Percentiles rank a stretch among this genome's conserved stretches.
Conservation (phyloP, 306 rosid species). For the Canavalia ensiformis region DNA sequence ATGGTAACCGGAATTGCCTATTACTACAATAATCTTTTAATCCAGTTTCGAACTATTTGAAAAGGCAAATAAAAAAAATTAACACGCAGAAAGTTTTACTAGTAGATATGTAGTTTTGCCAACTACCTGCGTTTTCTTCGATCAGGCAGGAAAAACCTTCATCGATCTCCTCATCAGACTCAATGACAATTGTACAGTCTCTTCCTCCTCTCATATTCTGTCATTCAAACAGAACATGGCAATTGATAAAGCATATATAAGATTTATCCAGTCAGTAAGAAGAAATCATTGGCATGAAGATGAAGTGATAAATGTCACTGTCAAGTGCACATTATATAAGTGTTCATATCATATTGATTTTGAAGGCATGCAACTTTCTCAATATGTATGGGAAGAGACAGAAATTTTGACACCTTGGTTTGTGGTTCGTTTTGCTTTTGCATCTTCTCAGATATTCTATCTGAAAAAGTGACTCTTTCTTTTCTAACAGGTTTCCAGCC, state of each 20-base stretch:
- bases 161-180: conserved; percentile 86
- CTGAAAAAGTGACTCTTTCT: conserved; percentile 52
- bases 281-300: conserved; percentile 39
- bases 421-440: conserved; percentile 53
- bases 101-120: conserved; percentile 34
- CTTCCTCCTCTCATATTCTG: conserved; percentile 63
- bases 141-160: conserved; percentile 76
- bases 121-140: conserved; percentile 71
- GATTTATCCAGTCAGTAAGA: conserved; percentile 33
- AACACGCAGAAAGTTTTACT: not conserved
- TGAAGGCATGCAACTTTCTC: conserved; percentile 28
- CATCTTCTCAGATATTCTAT: conserved; percentile 54
- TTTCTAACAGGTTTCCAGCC: conserved; percentile 79
- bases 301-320: conserved; percentile 29
- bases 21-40: not conserved
- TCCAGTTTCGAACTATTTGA: conserved; percentile 23
- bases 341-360: conserved; percentile 9
- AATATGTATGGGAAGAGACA: conserved; percentile 31
- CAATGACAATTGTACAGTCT: conserved; percentile 70
- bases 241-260: conserved; percentile 30
- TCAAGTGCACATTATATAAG: conserved; percentile 42
- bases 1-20: not conserved
- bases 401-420: conserved; percentile 47
- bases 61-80: too few species aligned
- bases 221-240: conserved; percentile 41